Evolutionary conservation across 192 early-diverging fungal species (phyloP), one percentile per base, ranked within the genome.

Genomic region (Coemansia sp.): DNA sequence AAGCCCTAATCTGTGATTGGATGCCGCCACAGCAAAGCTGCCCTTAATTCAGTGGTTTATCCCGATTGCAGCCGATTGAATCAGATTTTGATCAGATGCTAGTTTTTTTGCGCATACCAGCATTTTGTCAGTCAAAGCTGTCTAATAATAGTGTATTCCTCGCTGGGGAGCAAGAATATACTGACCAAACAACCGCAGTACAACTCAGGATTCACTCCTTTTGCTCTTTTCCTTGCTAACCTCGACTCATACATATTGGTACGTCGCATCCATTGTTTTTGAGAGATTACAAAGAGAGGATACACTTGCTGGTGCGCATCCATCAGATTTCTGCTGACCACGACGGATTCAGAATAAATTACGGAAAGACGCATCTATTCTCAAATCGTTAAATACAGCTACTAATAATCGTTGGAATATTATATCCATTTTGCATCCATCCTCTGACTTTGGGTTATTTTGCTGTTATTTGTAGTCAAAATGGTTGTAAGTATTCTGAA

Each of bases 401-500:
- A 56, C 50, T 55, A 56, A 69, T 32, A 17, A 40, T 55, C 46
- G 43, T 44, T 58, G 16, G 53, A 20, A 22, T 53, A 22, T n/a
- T 53, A 22, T 53, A 10, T 53, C 13, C 5, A 45, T n/a, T 38
- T 51, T 63, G 67, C 58, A 75, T 69, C 72, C 63, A 75, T 58
- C 54, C 45, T 54, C 58, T 43, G n/a, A 13, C 40, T 64, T 51
- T 42, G 16, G 11, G 5, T 20, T 20, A 2, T 37, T 17, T 8
- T 53, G 51, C 40, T 50, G 17, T 51, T 14, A 13, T 39, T 16
- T 67, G 56, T 79, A 79, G 76, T 74, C 70, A 79, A 74, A 44
- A 79, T 79, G 76, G 76, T 79, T 68, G 76, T 79, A 79, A 79
- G 76, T 79, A 79, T 68, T 65, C 19, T 20, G 20, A 2, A 17